Evolutionary conservation across 2,329 filamentous ascomycete genomes (phyloP), one percentile per base, ranked within the genome.

Genomic region (Emergomyces africanus): DNA sequence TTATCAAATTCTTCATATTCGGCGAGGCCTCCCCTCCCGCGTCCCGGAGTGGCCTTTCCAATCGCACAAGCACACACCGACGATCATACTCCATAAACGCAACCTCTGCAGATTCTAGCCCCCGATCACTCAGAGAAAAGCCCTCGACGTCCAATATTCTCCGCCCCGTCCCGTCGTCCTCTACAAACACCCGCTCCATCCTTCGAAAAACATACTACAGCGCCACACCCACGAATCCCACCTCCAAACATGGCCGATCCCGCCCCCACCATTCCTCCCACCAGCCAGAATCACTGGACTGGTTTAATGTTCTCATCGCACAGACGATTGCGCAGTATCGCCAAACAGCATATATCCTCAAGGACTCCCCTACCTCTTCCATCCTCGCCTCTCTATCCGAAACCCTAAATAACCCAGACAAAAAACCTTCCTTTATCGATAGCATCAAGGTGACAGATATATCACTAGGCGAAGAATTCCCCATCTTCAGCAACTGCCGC

Each of bases 1-100:
- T 99, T 75, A 97, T 99, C 74, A 96, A 96, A 72, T 99, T 96
- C 83, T 99, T 99, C 82, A 97, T 99, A 70, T 97, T 99, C 70
- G 94, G 94, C 66, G 94, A 97, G 70, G 85, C 90, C 5, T 90
- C 90, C 0, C 90, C 88, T 1, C 81, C 90, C 62, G 90, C 95
- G 63, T 84, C 87, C 58, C 89, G 87, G n/a, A 46, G n/a, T 23
- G 89, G 90, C 14, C 81, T 89, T 8, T 78, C 87, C 49, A 84
- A 88, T 64, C 89, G 88, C 60, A 86, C 86, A 12, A 85, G 90
- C 65, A 83, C 89, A 30, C 89, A 96, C 74, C 85, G 86, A 71
- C 83, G 86, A 61, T 88, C 87, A 18, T 80, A 88, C 50, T 81
- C 89, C 49, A 84, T 83, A 61, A 77, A 67, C 60, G 62, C 35